Evolutionary conservation across 2,329 filamentous ascomycete genomes (phyloP).

Genomic region (Juglanconis juglandina): DNA sequence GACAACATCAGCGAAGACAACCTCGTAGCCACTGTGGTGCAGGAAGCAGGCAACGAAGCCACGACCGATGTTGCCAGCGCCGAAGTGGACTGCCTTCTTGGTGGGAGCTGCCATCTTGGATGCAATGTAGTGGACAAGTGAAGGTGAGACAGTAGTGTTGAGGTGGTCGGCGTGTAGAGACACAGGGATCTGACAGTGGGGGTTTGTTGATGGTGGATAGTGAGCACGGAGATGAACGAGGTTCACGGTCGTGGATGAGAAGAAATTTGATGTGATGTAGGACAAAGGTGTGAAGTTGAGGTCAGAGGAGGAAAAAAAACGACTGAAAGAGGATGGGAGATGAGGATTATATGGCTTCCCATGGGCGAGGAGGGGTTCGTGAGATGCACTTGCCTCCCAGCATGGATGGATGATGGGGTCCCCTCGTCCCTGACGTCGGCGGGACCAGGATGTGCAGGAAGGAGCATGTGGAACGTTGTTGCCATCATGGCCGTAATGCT

Average conservation of each 20-base stretch:
- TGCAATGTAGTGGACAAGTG: background rate
- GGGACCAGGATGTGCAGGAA: conserved; percentile 1
- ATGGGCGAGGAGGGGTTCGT: conserved; percentile 12
- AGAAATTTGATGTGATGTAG: background rate
- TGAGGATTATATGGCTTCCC: conserved; percentile 13
- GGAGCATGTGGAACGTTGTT: background rate
- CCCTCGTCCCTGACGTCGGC: conserved; percentile 18
- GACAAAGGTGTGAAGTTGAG: background rate
- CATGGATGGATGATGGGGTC: background rate
- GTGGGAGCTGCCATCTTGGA: conserved; percentile 32
- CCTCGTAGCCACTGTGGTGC: conserved; percentile 91
- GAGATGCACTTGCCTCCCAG: conserved; percentile 9
- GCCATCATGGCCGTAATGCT: background rate
- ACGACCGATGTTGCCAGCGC: conserved; percentile 81
- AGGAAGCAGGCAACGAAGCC: conserved; percentile 90
- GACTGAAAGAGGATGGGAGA: background rate
- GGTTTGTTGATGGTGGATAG: background rate
- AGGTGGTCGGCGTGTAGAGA: background rate
- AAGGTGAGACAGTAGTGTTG: background rate
- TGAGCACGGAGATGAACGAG: background rate
- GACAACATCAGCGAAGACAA: conserved; percentile 94
- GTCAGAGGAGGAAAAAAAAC: background rate
- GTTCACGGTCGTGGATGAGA: background rate
- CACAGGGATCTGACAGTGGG: background rate
- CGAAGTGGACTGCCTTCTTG: conserved; percentile 76